Evolutionary conservation across 164 flowering plant species (phyloP), one percentile per base, ranked within the genome.

Genomic region (Akebia trifoliata): DNA sequence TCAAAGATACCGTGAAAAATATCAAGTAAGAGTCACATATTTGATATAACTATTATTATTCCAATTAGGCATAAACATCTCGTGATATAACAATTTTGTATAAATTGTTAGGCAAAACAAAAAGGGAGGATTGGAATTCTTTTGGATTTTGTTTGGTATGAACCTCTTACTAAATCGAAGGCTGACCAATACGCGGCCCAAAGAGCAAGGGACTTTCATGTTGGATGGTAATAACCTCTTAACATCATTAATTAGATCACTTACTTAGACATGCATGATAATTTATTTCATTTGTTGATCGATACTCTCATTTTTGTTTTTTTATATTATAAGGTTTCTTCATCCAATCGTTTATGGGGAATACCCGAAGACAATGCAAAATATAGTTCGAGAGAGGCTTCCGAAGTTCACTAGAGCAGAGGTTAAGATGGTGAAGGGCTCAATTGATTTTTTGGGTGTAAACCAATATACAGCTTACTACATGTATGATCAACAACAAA

Each of bases 71-170:
- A 56, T 46, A 18, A n/a, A 8, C 17, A 8, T 36, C 29, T 2
- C 9, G 2, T 24, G 8, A 36, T 20, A 18, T 14, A 10, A 37
- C 39, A 5, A 17, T 31, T 34, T 10, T 45, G 30, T 47, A 7
- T 20, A 8, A 39, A 4, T n/a, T 3, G 56, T 35, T 64, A 84
- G 87, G 67, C 61, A 56, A 61, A 52, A 31, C 93, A 86, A 65
- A 75, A 78, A 64, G 93, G 93, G 29, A 76, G 70, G 64, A 75
- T 86, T 54, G 93, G 93, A 35, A 81, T 86, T 61, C 75, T 86
- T 4, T 62, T 86, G 72, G 89, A 81, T 67, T 81, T 81, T 68
- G 83, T 81, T 21, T 86, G 88, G 88, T 86, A 81, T 59, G 93
- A 86, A 56, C 87, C 89, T 43, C 82, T 83, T 46, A 78, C 85